phyloP scores from a whole-genome alignment of 345 rosid species.

The Syzygium grande region DNA sequence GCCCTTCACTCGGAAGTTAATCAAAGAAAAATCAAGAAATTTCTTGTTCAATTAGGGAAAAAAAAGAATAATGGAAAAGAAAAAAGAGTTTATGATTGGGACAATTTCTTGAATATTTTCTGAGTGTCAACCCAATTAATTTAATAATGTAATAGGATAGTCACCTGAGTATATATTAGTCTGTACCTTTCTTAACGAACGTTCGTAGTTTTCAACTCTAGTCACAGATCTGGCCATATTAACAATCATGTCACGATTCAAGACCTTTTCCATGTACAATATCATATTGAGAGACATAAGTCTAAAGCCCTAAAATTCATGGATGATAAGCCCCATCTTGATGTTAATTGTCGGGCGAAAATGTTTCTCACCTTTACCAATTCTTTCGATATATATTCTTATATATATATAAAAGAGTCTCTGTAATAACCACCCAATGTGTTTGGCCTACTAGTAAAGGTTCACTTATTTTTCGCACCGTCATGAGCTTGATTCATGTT shows the following conservation, averaged over 20 bases:
- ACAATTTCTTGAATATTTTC: not conserved
- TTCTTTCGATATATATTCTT: not conserved
- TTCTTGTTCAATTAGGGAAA: not conserved
- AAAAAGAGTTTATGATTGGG: not conserved
- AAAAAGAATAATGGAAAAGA: not conserved
- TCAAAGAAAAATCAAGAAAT: not conserved
- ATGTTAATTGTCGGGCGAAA: not conserved
- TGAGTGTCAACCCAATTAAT: not conserved
- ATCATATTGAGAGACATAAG: not conserved
- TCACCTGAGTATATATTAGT: not conserved
- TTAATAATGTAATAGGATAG: not conserved
- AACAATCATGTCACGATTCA: not conserved
- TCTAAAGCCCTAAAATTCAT: not conserved
- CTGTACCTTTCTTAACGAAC: not conserved
- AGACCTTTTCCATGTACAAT: not conserved
- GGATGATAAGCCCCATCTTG: not conserved
- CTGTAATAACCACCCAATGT: not conserved
- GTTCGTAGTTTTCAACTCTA: not conserved
- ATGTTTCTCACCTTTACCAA: not conserved
- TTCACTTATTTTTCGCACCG: accelerated
- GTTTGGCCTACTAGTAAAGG: accelerated
- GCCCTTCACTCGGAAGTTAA: not conserved
- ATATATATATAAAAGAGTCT: not conserved
- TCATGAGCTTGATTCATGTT: not conserved
- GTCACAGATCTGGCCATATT: not conserved